Conservation (phyloP, 176 grass and related monocot genomes). For the Oryza officinalis region DNA sequence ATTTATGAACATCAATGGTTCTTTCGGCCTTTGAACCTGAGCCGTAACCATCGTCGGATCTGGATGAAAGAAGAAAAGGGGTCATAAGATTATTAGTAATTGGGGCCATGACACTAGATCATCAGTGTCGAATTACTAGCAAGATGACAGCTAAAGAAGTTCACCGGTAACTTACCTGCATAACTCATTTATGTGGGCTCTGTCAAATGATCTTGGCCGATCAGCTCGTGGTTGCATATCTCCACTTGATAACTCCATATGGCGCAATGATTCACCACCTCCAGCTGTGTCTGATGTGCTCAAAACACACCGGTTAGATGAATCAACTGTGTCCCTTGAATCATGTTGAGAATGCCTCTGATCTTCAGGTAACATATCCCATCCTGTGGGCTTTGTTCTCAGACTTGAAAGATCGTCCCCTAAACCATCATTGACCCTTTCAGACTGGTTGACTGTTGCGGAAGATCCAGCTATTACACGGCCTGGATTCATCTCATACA, state of each 20-base stretch:
- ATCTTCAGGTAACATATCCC: constrained; percentile 71
- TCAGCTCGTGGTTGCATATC: constrained; percentile 46
- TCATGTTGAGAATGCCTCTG: constrained; percentile 26
- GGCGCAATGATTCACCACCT: constrained; percentile 30
- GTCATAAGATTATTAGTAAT: constrained; percentile 12
- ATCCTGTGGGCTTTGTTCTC: constrained; percentile 62
- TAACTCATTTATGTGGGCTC: constrained; percentile 43
- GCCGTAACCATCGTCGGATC: constrained; percentile 61
- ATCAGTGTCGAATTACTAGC: constrained; percentile 12
- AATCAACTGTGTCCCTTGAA: constrained; percentile 45
- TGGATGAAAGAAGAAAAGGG: constrained; percentile 32
- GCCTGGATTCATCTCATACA: constrained; percentile 35
- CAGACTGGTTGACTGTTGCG: constrained; percentile 20
- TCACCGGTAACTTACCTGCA: constrained; percentile 60
- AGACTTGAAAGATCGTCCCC: constrained; percentile 44
- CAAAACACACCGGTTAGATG: constrained; percentile 32
- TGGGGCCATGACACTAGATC: not conserved
- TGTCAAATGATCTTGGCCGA: constrained; percentile 50
- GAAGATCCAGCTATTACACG: constrained; percentile 23
- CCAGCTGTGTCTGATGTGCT: constrained; percentile 35
- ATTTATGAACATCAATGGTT: constrained; percentile 36
- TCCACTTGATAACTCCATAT: constrained; percentile 40
- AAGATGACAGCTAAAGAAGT: constrained; percentile 25
- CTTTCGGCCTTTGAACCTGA: constrained; percentile 58
- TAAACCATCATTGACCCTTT: constrained; percentile 35